Base-by-base conservation (phyloP, 2,329 filamentous ascomycete species). In the Nothopassalora personata region DNA sequence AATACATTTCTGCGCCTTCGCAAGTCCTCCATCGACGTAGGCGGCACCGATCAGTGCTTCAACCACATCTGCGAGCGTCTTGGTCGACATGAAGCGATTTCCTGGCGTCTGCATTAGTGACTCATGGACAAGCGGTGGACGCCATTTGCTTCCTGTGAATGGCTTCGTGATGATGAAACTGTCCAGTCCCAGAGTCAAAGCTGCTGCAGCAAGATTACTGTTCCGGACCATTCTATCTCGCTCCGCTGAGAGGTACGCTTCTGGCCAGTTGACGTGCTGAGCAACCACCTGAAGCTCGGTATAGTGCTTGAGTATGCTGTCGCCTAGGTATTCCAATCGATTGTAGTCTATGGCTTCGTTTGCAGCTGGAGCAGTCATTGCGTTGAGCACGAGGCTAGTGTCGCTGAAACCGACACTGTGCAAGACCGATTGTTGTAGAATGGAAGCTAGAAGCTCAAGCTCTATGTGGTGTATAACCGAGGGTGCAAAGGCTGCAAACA, bases 21-120 rank as follows among this genome's bases (percentile, higher is more conserved):
- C 51, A 13, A 89, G 75, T 0, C 88, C 88, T 1, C 89, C 88
- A 54, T 89, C 83, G 1, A 88, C 61, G 66, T 83, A 91, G 0
- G 88, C 83, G 0, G 86, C 89, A 0, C 91, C 93, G 19, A 97
- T 87, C 0, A 97, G 77, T 0, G 92, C 84, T 71, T 97, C 93
- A 0, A 96, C 82, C 0, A 97, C 86, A 67, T 97, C 93, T 3
- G 93, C 93, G 7, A 97, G 81, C 0, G 84, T 84, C 71, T 97
- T 97, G 1, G 85, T 88, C 0, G 90, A 88, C 33, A 91, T 70
- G 13, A 71, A 68, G 5, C 79, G 74, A 19, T 19, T 50, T 49
- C 67, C 73, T 61, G 36, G 66, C 56, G 59, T 56, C 52, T 59
- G 31, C 60, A 68, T 28, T 53, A 78, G 60, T 1, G 78, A 67